Percentiles rank a stretch among this genome's conserved stretches.
phyloP scores from a whole-genome alignment of 768 basidiomycete genomes.

The Tricholoma hemisulphureum region DNA sequence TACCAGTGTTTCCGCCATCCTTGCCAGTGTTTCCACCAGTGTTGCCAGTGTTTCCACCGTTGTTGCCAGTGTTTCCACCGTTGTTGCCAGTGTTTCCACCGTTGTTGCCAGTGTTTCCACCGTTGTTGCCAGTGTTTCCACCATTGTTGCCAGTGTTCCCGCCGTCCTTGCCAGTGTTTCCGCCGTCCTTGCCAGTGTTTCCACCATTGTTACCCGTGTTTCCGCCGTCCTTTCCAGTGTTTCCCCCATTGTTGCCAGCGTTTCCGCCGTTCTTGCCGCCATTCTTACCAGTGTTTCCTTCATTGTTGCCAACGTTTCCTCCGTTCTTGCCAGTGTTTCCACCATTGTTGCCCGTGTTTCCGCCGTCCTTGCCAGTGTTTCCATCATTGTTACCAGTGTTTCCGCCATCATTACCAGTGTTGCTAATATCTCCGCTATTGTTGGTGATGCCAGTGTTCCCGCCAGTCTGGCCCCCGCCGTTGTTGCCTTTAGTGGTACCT shows the following conservation, averaged over 20 bases:
- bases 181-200: slow-evolving; percentile 3
- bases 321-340: background rate
- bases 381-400: slow-evolving; percentile 11
- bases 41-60: too few species aligned
- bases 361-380: slow-evolving; percentile 1
- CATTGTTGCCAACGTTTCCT: slow-evolving; percentile 3
- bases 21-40: background rate
- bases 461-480: slow-evolving; percentile 2
- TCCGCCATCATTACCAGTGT: background rate
- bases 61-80: background rate
- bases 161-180: slow-evolving; percentile 4
- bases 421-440: too few species aligned
- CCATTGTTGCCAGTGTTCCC: slow-evolving; percentile 6
- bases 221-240: slow-evolving; percentile 1
- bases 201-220: slow-evolving; percentile 6
- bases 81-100: slow-evolving; percentile 1
- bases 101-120: background rate
- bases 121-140: background rate
- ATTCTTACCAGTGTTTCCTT: slow-evolving; percentile 6
- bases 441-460: slow-evolving; percentile 8
- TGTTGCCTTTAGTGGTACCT: slow-evolving; percentile 12
- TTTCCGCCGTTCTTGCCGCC: slow-evolving; percentile 4
- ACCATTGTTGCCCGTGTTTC: slow-evolving; percentile 9
- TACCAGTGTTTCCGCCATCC: background rate
- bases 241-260: slow-evolving; percentile 10